These are phyloP conservation scores for Boletellus dicymbophilus DNA, from an alignment of 1,284 basidiomycete species.

Conservation along the genomic window DNA sequence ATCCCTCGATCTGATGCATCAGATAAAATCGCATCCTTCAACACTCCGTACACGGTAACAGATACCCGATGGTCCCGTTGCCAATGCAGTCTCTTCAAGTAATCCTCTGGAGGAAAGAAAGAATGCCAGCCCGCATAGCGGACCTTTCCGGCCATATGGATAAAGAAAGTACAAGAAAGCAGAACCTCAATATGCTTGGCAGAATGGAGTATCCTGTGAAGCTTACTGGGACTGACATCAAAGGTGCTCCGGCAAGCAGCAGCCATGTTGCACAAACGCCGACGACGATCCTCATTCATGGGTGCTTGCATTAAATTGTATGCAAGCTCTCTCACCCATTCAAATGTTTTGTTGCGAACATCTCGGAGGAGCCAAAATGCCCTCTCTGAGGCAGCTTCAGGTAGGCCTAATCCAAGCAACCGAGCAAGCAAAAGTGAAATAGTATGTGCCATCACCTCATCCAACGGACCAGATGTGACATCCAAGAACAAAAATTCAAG, in stretches of 20 bases:
- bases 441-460: slow-evolving; percentile 35
- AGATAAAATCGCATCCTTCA: background rate
- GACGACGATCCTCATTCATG: slow-evolving; percentile 24
- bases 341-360: slow-evolving; percentile 32
- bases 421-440: slow-evolving; percentile 35
- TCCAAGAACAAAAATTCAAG: slow-evolving; percentile 28
- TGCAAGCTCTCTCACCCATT: slow-evolving; percentile 38
- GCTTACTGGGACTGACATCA: slow-evolving; percentile 27
- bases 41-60: background rate
- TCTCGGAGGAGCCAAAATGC: slow-evolving; percentile 27
- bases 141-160: too few relatives aligned
- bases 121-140: too few relatives aligned
- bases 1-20: background rate
- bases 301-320: slow-evolving; percentile 19
- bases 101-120: too few relatives aligned
- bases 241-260: slow-evolving; percentile 42
- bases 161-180: too few relatives aligned
- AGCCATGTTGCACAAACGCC: slow-evolving; percentile 34
- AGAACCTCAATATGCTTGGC: too few relatives aligned
- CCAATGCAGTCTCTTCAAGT: too few relatives aligned
- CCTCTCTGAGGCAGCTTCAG: slow-evolving; percentile 2
- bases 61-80: background rate
- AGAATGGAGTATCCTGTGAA: background rate
- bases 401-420: background rate
- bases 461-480: slow-evolving; percentile 40